Percentiles rank a stretch among this genome's conserved stretches.
Conservation (phyloP, 371 early-diverging fungal species). For the Syncephalastrum sp. region DNA sequence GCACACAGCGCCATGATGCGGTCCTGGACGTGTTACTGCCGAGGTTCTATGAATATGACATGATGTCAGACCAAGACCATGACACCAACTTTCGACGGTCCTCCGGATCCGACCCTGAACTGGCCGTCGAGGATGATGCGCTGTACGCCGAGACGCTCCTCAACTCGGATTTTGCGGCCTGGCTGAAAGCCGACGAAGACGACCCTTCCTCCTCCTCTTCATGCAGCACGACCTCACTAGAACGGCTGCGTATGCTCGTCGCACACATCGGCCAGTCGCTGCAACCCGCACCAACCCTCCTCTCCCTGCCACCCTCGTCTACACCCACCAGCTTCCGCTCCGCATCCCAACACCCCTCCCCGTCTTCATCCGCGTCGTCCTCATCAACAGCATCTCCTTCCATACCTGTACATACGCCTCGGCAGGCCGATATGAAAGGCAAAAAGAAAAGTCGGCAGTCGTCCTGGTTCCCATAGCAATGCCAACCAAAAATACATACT, state of each 20-base stretch:
- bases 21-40: slow-evolving; percentile 20
- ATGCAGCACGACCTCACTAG: slow-evolving; percentile 6
- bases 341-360: too few relatives aligned
- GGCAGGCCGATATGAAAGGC: too few relatives aligned
- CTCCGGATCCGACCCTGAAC: slow-evolving; percentile 21
- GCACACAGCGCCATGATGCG: slow-evolving; percentile 12
- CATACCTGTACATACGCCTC: too few relatives aligned
- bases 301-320: too few relatives aligned
- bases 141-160: slow-evolving; percentile 28
- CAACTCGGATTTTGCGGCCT: slow-evolving; percentile 26
- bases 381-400: too few relatives aligned
- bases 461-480: too few relatives aligned
- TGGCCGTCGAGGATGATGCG: slow-evolving; percentile 27
- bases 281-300: too few relatives aligned
- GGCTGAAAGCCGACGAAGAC: slow-evolving; percentile 16
- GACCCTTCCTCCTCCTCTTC: slow-evolving; percentile 4
- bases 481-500: too few relatives aligned
- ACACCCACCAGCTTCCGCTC: too few relatives aligned
- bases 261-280: slow-evolving; percentile 10
- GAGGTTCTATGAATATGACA: slow-evolving; percentile 20
- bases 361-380: too few relatives aligned
- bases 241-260: slow-evolving; percentile 22
- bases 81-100: neutral
- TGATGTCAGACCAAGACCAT: slow-evolving; percentile 2
- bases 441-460: too few relatives aligned